Evolutionary conservation across 306 rosid genomes (phyloP).

Genomic region (Arachis hypogaea): DNA sequence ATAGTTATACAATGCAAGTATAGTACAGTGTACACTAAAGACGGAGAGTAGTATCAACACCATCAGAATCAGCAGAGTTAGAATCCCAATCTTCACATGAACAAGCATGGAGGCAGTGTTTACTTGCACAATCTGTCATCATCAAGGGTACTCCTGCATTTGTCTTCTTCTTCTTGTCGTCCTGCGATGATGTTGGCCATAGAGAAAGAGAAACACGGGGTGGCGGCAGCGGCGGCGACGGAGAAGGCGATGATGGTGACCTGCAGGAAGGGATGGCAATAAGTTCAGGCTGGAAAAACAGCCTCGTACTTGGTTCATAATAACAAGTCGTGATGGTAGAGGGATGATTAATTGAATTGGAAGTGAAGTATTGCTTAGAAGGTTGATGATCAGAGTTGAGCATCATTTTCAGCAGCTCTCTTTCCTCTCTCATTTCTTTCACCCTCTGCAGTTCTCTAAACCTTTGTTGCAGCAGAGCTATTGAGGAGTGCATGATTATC

Average conservation of each 20-base stretch:
- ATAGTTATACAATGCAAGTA: not conserved
- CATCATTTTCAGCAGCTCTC: constrained; percentile 50
- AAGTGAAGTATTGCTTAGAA: not conserved
- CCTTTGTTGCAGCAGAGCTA: constrained; percentile 79
- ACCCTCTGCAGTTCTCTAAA: constrained; percentile 73
- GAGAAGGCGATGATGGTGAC: too few species aligned
- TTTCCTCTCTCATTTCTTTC: constrained; percentile 82
- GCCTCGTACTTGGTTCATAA: constrained; percentile 35
- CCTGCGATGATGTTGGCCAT: constrained; percentile 52
- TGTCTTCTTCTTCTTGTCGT: constrained; percentile 10
- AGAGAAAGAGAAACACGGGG: constrained; percentile 56
- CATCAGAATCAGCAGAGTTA: constrained; percentile 51
- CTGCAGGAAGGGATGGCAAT: constrained; percentile 22
- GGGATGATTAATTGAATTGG: constrained; percentile 17
- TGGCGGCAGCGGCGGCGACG: not conserved
- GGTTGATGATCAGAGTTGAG: constrained; percentile 37
- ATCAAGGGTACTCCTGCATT: not conserved
- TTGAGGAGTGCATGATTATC: constrained; percentile 55
- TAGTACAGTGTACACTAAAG: constrained; percentile 41
- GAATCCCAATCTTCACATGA: constrained; percentile 41
- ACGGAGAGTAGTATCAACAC: constrained; percentile 87
- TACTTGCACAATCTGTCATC: not conserved
- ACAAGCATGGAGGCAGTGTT: constrained; percentile 32
- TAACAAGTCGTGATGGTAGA: not conserved
- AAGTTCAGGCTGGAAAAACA: constrained; percentile 49